phyloP scores from a whole-genome alignment of 1,284 basidiomycete genomes.

The Ceratobasidium sp. region DNA sequence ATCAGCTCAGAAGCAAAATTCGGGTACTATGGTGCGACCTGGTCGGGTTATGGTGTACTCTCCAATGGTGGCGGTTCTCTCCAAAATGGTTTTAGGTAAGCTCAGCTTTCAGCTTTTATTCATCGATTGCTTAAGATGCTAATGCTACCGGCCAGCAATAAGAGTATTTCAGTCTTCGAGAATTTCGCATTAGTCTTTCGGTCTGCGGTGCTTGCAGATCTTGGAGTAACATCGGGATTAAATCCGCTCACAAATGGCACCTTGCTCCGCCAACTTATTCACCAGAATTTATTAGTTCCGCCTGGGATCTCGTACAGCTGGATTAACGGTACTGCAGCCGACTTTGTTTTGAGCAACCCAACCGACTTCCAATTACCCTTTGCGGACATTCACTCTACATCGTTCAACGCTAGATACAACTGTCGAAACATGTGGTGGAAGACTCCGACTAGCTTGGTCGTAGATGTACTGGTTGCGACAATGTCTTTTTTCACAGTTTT shows the following conservation, averaged over 20 bases:
- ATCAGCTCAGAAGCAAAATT: not conserved
- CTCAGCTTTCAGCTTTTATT: not conserved
- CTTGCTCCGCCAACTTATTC: not conserved
- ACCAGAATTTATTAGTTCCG: not conserved
- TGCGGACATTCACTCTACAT: not conserved
- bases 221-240: not conserved
- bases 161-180: not conserved
- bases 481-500: not conserved
- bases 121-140: not conserved
- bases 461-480: constrained; percentile 5
- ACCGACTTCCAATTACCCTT: not conserved
- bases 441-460: not conserved
- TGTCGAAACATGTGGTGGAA: constrained; percentile 8
- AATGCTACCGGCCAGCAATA: not conserved
- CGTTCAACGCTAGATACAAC: constrained; percentile 1
- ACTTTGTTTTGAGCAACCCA: not conserved
- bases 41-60: not conserved
- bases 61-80: not conserved
- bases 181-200: constrained; percentile 3
- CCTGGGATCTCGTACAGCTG: not conserved
- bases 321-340: not conserved
- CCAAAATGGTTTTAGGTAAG: not conserved
- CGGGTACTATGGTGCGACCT: not conserved
- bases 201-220: not conserved
- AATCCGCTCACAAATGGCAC: not conserved